Percentiles rank a stretch among this genome's conserved stretches.
Conservation (phyloP, 1,139 yeast genomes). For the Candida glucosophila region DNA sequence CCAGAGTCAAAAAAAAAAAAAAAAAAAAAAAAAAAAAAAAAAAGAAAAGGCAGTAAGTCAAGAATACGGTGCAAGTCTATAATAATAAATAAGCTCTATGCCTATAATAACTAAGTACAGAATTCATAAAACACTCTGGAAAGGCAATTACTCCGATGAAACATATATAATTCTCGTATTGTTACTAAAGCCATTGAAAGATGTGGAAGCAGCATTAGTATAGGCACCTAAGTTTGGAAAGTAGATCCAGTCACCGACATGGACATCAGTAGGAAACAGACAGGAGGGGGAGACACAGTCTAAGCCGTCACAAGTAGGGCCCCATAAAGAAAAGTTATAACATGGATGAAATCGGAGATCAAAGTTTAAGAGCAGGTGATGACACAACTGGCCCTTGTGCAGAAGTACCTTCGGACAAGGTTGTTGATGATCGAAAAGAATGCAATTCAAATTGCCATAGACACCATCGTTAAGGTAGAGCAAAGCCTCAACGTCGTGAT, state of each 20-base stretch:
- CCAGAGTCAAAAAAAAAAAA: too few relatives aligned
- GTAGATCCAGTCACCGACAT: slow-evolving; percentile 88
- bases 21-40: too few relatives aligned
- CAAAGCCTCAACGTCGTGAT: slow-evolving; percentile 35
- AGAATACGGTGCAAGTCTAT: too few relatives aligned
- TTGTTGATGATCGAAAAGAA: slow-evolving; percentile 82
- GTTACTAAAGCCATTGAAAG: slow-evolving; percentile 77
- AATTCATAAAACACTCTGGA: too few relatives aligned
- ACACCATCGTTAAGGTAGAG: slow-evolving; percentile 90
- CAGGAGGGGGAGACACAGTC: slow-evolving; percentile 65
- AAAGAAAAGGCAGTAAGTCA: too few relatives aligned
- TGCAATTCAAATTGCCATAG: slow-evolving; percentile 91
- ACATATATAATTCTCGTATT: slow-evolving; percentile 56
- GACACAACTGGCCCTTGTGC: slow-evolving; percentile 41
- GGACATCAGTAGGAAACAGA: slow-evolving; percentile 49
- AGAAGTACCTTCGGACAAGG: slow-evolving; percentile 64
- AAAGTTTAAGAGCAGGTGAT: too few relatives aligned
- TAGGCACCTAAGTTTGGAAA: slow-evolving; percentile 89
- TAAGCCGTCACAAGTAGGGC: slow-evolving; percentile 96
- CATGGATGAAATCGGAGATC: too few relatives aligned
- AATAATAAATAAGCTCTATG: too few relatives aligned
- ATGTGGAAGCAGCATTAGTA: slow-evolving; percentile 82
- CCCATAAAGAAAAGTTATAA: slow-evolving; percentile 76
- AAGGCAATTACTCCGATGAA: slow-evolving; percentile 37
- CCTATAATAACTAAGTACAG: too few relatives aligned